Conservation (phyloP, 2,329 filamentous ascomycete genomes). For the Aspergillus flavus region DNA sequence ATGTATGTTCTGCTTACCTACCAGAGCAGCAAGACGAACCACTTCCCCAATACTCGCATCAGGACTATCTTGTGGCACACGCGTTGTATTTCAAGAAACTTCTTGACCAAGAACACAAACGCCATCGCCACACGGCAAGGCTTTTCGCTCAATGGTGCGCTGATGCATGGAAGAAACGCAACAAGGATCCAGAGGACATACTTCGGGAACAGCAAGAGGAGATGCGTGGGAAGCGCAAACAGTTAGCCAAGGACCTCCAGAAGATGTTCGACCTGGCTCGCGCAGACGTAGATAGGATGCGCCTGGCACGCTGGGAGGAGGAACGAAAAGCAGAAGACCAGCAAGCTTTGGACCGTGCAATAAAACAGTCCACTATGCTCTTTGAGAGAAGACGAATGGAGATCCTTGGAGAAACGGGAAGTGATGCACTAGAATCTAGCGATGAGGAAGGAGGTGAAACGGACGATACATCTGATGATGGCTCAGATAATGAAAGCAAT, state of each 20-base stretch:
- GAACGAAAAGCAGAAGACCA: slow-evolving; percentile 55
- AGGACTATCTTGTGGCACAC: slow-evolving; percentile 81
- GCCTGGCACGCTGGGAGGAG: slow-evolving; percentile 61
- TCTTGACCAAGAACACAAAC: slow-evolving; percentile 74
- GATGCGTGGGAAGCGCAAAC: slow-evolving; percentile 69
- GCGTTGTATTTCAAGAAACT: slow-evolving; percentile 78
- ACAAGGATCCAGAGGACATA: slow-evolving; percentile 68
- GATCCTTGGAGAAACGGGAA: slow-evolving; percentile 57
- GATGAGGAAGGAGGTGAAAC: slow-evolving; percentile 35
- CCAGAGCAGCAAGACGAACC: slow-evolving; percentile 76
- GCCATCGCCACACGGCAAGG: slow-evolving; percentile 77
- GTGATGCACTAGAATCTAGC: slow-evolving; percentile 74
- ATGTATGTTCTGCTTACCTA: slow-evolving; percentile 70
- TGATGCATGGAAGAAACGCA: slow-evolving; percentile 45
- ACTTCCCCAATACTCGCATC: slow-evolving; percentile 78
- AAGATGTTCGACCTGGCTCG: slow-evolving; percentile 63
- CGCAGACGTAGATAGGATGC: slow-evolving; percentile 59
- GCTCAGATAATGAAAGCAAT: slow-evolving; percentile 52
- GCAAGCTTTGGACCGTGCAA: slow-evolving; percentile 55
- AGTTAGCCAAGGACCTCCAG: slow-evolving; percentile 67
- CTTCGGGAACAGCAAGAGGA: slow-evolving; percentile 73
- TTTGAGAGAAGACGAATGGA: slow-evolving; percentile 50
- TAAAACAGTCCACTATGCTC: slow-evolving; percentile 55
- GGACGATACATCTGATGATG: slow-evolving; percentile 59
- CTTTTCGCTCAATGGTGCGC: slow-evolving; percentile 64